phyloP scores from a whole-genome alignment of 73 alveolate species.

The Uronychia setigera region DNA sequence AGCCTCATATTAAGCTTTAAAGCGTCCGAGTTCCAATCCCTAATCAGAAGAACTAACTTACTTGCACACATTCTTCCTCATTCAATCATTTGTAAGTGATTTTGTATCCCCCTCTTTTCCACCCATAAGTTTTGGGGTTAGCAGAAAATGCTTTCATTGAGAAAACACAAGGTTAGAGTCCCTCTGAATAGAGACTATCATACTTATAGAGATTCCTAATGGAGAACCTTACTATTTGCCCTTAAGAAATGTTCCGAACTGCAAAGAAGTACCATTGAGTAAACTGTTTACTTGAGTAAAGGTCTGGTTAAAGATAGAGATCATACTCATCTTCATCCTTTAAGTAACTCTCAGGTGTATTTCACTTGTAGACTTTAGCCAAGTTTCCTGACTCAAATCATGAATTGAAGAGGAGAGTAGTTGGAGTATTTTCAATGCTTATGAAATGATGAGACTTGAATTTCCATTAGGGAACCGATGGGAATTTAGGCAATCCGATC shows the following conservation, averaged over 20 bases:
- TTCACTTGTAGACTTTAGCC: not conserved
- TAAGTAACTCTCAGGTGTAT: not conserved
- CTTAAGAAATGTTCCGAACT: not conserved
- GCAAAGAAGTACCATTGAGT: not conserved
- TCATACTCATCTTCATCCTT: not conserved
- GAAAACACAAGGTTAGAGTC: not conserved
- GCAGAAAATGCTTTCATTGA: not conserved
- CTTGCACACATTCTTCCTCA: not conserved
- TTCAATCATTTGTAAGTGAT: conserved; percentile 34
- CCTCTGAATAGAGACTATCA: not conserved
- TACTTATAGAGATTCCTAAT: not conserved
- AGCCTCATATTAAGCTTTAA: conserved; percentile 3
- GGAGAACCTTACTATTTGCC: not conserved
- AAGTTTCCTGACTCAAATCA: not conserved
- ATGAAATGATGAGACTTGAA: not conserved
- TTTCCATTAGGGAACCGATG: not conserved
- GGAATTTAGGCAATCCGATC: not conserved
- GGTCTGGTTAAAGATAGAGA: not conserved
- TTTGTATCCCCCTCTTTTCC: conserved; percentile 43
- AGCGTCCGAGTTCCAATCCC: not conserved
- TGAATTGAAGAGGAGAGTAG: not conserved
- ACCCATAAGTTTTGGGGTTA: too few relatives aligned
- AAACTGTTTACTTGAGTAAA: not conserved
- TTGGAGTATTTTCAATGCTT: not conserved
- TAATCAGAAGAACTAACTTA: not conserved